Percentiles rank a stretch among this genome's conserved stretches.
Evolutionary conservation across 2,329 filamentous ascomycete genomes (phyloP).

Genomic region (Didymella exigua): DNA sequence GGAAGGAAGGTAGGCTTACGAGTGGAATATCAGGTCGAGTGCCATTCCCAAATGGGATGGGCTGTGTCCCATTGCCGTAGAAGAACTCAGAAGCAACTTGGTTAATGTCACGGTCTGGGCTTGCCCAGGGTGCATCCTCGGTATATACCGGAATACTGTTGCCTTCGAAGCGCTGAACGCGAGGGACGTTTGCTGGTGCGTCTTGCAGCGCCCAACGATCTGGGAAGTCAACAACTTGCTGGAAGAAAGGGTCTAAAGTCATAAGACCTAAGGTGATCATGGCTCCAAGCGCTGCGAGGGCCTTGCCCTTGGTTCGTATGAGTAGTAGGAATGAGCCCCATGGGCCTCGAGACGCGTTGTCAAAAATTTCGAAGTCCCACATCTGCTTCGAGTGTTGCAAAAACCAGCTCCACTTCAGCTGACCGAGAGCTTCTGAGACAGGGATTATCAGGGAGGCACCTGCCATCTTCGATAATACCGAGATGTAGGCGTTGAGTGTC

Average conservation of each 20-base stretch:
- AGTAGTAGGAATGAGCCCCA: conserved; percentile 32
- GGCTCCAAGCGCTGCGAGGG: conserved; percentile 32
- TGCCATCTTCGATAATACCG: conserved; percentile 35
- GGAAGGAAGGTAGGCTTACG: too few relatives aligned
- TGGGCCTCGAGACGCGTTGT: conserved; percentile 38
- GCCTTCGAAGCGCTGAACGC: too few relatives aligned
- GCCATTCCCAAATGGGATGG: conserved; percentile 28
- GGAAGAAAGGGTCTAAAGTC: conserved; percentile 41
- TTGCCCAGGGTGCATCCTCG: too few relatives aligned
- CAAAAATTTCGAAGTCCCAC: conserved; percentile 47
- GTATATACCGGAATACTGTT: too few relatives aligned
- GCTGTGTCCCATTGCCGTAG: conserved; percentile 29
- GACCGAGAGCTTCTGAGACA: conserved; percentile 38
- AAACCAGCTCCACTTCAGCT: conserved; percentile 48
- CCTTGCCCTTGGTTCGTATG: conserved; percentile 24
- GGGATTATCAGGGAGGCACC: conserved; percentile 38
- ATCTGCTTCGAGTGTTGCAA: conserved; percentile 32
- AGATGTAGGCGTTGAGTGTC: conserved; percentile 38
- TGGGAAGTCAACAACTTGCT: conserved; percentile 38
- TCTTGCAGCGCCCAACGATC: conserved; percentile 23
- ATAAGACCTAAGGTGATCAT: conserved; percentile 27
- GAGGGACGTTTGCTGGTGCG: conserved; percentile 8
- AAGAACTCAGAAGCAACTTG: neutral
- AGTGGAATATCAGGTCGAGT: conserved; percentile 34
- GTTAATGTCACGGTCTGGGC: neutral